Base-by-base conservation (phyloP, 225 moss, liverwort and hornwort species). In the Sphagnum contortum region DNA sequence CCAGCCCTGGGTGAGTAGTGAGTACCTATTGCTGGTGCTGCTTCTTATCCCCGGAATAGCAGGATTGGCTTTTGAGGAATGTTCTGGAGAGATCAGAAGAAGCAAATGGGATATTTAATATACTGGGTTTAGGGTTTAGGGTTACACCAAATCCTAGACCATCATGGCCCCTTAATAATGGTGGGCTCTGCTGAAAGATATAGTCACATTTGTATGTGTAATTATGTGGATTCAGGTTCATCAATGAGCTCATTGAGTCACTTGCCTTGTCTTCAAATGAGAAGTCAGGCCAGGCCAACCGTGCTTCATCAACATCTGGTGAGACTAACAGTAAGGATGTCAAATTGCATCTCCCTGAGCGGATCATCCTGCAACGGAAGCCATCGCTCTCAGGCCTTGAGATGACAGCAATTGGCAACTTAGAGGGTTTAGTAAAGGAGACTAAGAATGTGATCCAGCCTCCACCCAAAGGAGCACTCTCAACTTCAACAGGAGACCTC, bases 241-340 rank as follows among this genome's bases (percentile, higher is more conserved):
- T 91, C 49, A 94, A 94, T 57, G 87, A 83, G 69, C 57, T 85
- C 58, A 91, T 94, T 47, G 94, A 91, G 70, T 84, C 67, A 70
- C 63, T 77, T 63, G 72, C 78, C 47, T 55, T 84, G 11, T 87
- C 85, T 61, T 76, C 80, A 9, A 86, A 89, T 63, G 69, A 64
- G 12, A 64, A 59, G 59, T 70, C 69, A 29, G 75, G 78, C 59
- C 70, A 80, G 44, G 13, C 55, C 4, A 49, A 53, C 48, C 44
- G 68, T 58, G 61, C 44, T 7, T 46, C 46, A 13, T 5, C 58
- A 11, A 6, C 29, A 12, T 13, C 14, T 13, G 12, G 29, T 29
- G 29, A 29, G 29, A 29, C 29, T 29, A 29, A 29, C 29, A 29
- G 29, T 29, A 29, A 29, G 29, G 29, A 29, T 29, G 11, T 10